These are phyloP conservation scores for Daedaleopsis nitida DNA, from an alignment of 768 basidiomycete species.

Conservation along the genomic window DNA sequence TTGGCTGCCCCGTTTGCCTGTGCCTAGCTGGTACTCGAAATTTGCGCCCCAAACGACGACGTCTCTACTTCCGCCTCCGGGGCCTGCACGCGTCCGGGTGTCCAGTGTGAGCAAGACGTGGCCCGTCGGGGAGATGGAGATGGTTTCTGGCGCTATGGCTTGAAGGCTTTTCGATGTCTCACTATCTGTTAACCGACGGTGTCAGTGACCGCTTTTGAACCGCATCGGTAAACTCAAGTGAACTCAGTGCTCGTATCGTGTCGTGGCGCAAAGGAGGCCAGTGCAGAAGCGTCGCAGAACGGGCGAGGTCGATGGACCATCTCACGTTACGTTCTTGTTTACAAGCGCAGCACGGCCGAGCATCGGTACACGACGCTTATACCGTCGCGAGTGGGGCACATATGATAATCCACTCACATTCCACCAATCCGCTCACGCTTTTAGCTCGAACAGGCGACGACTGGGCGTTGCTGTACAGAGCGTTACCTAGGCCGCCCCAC, in stretches of 20 bases:
- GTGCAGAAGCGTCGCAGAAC: too few relatives aligned
- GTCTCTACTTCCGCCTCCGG: slow-evolving; percentile 60
- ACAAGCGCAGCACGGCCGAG: too few relatives aligned
- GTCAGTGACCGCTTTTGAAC: neutral
- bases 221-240: too few relatives aligned
- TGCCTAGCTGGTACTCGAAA: slow-evolving; percentile 73
- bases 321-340: neutral
- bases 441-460: slow-evolving; percentile 72
- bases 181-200: slow-evolving; percentile 50
- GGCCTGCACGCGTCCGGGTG: slow-evolving; percentile 50
- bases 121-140: slow-evolving; percentile 73
- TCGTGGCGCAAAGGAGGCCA: neutral
- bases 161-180: slow-evolving; percentile 61
- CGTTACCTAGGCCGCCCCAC: slow-evolving; percentile 76
- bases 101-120: slow-evolving; percentile 78
- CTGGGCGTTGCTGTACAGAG: slow-evolving; percentile 67
- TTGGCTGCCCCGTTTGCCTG: slow-evolving; percentile 64
- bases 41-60: slow-evolving; percentile 76
- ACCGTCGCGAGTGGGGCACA: neutral
- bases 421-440: slow-evolving; percentile 79
- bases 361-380: too few relatives aligned
- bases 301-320: neutral
- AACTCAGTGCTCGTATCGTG: neutral
- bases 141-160: slow-evolving; percentile 60
- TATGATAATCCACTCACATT: slow-evolving; percentile 59